Conservation (phyloP, 2,329 filamentous ascomycete species). For the Colletotrichum costaricense region DNA sequence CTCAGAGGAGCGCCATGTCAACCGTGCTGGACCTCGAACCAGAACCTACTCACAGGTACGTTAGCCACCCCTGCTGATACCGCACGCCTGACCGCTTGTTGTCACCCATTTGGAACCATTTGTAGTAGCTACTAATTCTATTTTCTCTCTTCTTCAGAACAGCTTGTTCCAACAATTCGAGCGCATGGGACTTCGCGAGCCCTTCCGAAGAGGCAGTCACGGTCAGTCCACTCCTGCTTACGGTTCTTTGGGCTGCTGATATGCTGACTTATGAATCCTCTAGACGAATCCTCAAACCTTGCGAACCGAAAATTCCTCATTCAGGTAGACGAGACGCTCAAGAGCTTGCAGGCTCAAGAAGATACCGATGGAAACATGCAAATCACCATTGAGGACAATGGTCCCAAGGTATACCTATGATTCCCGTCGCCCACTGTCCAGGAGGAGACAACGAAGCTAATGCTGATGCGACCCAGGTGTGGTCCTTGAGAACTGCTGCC, state of each 20-base stretch:
- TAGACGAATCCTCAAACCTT: constrained; percentile 76
- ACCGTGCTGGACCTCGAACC: constrained; percentile 61
- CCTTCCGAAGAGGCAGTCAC: constrained; percentile 69
- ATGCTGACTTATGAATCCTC: constrained; percentile 1
- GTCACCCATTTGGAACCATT: not conserved
- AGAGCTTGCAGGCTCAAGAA: constrained; percentile 83
- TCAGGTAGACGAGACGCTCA: constrained; percentile 85
- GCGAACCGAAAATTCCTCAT: constrained; percentile 83
- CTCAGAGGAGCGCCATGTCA: constrained; percentile 64
- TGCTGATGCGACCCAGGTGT: constrained; percentile 64
- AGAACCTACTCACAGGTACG: constrained; percentile 68
- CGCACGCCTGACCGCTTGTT: constrained; percentile 13
- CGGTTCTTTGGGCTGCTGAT: not conserved
- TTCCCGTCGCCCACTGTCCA: not conserved
- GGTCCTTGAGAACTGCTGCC: constrained; percentile 84
- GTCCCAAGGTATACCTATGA: constrained; percentile 77
- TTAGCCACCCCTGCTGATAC: not conserved
- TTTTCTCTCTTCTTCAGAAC: constrained; percentile 52
- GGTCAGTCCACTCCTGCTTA: constrained; percentile 51
- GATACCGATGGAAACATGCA: constrained; percentile 96
- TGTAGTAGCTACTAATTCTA: constrained; percentile 15
- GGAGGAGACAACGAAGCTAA: constrained; percentile 14
- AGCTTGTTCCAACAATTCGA: constrained; percentile 65
- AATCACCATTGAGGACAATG: constrained; percentile 96
- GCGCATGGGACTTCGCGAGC: constrained; percentile 62